Base-by-base conservation (phyloP, 2,329 filamentous ascomycete species). In the Knufia fluminis region DNA sequence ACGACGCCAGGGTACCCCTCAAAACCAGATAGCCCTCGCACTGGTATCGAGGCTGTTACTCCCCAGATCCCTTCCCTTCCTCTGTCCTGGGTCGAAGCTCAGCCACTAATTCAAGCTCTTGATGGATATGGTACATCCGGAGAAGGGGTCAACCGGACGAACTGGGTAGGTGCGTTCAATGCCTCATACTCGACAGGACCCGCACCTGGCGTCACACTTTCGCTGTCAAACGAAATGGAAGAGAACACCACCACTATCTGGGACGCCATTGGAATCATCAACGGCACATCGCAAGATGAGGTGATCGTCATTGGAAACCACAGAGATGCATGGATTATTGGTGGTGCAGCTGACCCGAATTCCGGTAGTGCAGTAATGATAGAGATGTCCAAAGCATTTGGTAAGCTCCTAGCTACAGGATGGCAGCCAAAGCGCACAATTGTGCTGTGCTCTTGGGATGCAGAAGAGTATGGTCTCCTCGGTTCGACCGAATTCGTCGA, bases 401-500 rank as follows among this genome's bases (percentile, higher is more conserved):
- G 85, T 20, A 71, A 78, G 52, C 85, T 86, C 4, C 65, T 89
- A 1, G 74, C 80, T 22, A 76, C 75, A 22, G 87, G 86, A 12
- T 94, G 86, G 86, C 87, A 83, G 64, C 86, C 92, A 0, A 74
- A 89, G 17, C 83, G 91, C 19, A 97, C 91, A 0, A 87, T 97
- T 50, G 86, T 96, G 35, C 91, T 96, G 62, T 89, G 85, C 80
- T 83, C 79, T 63, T 87, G 83, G 84, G 84, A 88, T 54, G 83
- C 82, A 26, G 84, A 88, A 67, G 89, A 95, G 66, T 94, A 95
- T 57, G 87, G 85, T 0, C 75, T 95, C 3, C 67, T 95, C 12
- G 90, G 90, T 3, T 88, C 83, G 47, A 94, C 90, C 0, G 90
- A 95, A 62, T 95, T 89, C 88, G 87, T 95, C 0, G 89, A 95